These are phyloP conservation scores for Stachybotrys chlorohalonatus DNA, from an alignment of 2,329 filamentous ascomycete genomes.

Conservation along the genomic window DNA sequence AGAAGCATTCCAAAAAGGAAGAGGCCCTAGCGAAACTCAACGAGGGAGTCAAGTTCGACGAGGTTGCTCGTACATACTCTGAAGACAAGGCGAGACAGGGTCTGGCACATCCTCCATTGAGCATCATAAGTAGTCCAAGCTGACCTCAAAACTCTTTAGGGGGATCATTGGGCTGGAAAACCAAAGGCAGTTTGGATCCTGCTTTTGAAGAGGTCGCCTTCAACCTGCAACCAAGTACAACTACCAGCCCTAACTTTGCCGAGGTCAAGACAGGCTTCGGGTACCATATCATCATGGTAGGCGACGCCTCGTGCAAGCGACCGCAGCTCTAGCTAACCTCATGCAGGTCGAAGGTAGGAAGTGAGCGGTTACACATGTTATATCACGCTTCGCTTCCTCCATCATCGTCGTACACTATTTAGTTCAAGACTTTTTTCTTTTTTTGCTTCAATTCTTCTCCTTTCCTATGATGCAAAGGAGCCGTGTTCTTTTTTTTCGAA, in stretches of 20 bases:
- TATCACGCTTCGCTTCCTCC: too few species aligned
- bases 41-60: slow-evolving; percentile 62
- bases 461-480: slow-evolving; percentile 3
- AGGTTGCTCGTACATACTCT: slow-evolving; percentile 62
- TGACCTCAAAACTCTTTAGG: slow-evolving; percentile 31
- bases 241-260: slow-evolving; percentile 52
- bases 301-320: slow-evolving; percentile 4
- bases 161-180: slow-evolving; percentile 65
- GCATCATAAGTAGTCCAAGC: background rate
- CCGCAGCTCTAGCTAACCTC: background rate
- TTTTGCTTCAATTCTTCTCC: background rate
- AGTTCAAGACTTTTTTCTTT: background rate
- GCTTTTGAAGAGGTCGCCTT: slow-evolving; percentile 68
- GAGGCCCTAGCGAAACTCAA: slow-evolving; percentile 62
- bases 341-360: slow-evolving; percentile 31
- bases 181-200: slow-evolving; percentile 54
- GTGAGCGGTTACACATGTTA: slow-evolving; percentile 6
- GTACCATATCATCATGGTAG: slow-evolving; percentile 74
- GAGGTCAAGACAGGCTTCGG: slow-evolving; percentile 69
- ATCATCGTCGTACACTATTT: slow-evolving; percentile 2
- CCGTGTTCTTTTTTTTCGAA: slow-evolving; percentile 29
- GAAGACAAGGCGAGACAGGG: slow-evolving; percentile 69
- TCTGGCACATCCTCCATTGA: slow-evolving; percentile 14
- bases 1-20: slow-evolving; percentile 71
- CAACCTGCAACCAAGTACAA: slow-evolving; percentile 57